Conservation (phyloP, 2,329 filamentous ascomycete genomes). For the Cordyceps cicadae region DNA sequence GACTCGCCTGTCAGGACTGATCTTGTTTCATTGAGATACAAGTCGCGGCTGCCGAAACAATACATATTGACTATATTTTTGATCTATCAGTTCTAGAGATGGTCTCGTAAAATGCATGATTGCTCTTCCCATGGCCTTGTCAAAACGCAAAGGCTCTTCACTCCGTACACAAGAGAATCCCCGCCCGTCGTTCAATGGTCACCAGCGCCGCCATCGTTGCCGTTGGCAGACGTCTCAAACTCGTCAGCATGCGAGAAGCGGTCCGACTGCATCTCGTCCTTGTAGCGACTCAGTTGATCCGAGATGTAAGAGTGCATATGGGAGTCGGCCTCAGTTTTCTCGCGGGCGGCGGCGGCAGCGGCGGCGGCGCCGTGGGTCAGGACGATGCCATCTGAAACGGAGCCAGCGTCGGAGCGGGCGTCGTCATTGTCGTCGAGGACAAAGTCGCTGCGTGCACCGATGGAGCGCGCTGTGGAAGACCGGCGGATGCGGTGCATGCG, state of each 20-base stretch:
- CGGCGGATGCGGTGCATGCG: constrained; percentile 55
- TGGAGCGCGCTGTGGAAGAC: constrained; percentile 74
- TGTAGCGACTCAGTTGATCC: constrained; percentile 69
- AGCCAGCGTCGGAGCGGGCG: constrained; percentile 24
- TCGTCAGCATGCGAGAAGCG: constrained; percentile 33
- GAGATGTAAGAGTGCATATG: constrained; percentile 76
- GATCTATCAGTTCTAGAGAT: constrained; percentile 3
- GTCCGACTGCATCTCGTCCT: constrained; percentile 20
- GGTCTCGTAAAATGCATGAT: neutral
- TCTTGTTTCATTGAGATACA: too few species aligned
- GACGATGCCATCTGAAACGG: constrained; percentile 27
- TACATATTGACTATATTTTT: neutral
- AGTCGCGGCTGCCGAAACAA: neutral
- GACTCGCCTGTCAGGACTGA: neutral
- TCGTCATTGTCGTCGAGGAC: constrained; percentile 23
- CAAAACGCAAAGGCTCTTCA: neutral
- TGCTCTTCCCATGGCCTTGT: neutral
- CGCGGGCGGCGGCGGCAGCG: constrained; percentile 32
- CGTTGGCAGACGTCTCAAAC: constrained; percentile 34
- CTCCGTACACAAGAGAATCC: neutral
- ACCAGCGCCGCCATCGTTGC: neutral
- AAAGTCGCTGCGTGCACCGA: constrained; percentile 77
- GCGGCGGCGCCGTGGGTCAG: constrained; percentile 27
- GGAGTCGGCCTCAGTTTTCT: constrained; percentile 50
- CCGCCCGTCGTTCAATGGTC: neutral